A percentile compares a stretch with the other conserved stretches of the same genome.
Conservation (phyloP, 2,329 filamentous ascomycete genomes). For the Biscogniauxia mediterranea region DNA sequence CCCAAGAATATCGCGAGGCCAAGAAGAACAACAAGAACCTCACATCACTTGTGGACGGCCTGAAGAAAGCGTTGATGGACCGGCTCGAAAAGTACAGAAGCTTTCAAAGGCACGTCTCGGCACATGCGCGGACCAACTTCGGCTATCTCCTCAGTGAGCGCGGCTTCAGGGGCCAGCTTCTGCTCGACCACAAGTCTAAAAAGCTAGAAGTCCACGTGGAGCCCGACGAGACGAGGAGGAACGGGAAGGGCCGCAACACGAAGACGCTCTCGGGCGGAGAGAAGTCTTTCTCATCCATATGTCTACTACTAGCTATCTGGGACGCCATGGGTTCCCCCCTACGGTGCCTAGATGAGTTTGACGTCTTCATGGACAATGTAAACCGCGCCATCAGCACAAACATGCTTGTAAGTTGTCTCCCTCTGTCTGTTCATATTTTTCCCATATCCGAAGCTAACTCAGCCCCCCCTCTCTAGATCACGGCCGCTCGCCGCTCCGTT, state of each 20-base stretch:
- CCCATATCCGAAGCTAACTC: constrained; percentile 21
- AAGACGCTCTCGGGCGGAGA: constrained; percentile 94
- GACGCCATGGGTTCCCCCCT: constrained; percentile 97
- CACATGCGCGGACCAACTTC: constrained; percentile 83
- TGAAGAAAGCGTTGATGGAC: constrained; percentile 61
- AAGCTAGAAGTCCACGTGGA: constrained; percentile 76
- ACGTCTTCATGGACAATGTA: constrained; percentile 98
- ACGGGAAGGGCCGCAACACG: constrained; percentile 72
- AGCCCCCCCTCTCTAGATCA: constrained; percentile 54
- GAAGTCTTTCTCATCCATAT: constrained; percentile 97
- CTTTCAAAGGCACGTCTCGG: constrained; percentile 83
- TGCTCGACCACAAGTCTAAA: constrained; percentile 73
- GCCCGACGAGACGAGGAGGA: constrained; percentile 66
- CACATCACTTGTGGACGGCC: constrained; percentile 36
- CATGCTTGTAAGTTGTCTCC: constrained; percentile 69
- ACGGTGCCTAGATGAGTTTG: constrained; percentile 94
- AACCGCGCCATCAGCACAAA: constrained; percentile 91
- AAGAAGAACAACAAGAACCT: constrained; percentile 45
- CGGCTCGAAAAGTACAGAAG: constrained; percentile 74
- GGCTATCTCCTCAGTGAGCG: constrained; percentile 85
- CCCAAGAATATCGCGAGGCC: constrained; percentile 39
- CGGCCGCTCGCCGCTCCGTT: constrained; percentile 80
- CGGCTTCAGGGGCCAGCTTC: constrained; percentile 78
- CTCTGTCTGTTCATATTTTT: neutral
- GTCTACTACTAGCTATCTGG: constrained; percentile 88